Evolutionary conservation across 2,329 filamentous ascomycete genomes (phyloP).

Genomic region (Ophiocordyceps sinensis): DNA sequence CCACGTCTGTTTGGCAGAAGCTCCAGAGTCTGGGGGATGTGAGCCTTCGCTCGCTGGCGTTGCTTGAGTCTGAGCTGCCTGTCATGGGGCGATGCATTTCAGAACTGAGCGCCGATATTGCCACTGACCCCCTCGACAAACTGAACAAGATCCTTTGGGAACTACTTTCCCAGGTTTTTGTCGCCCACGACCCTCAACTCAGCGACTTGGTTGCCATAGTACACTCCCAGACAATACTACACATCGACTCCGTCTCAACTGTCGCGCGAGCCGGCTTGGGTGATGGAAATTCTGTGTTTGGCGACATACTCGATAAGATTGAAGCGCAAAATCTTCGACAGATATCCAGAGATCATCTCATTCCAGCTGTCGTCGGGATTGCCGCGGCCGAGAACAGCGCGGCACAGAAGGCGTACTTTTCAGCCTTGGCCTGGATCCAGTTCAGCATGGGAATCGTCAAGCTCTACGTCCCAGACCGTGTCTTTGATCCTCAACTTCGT

Average conservation of each 20-base stretch:
- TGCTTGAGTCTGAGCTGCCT: slow-evolving; percentile 52
- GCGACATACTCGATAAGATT: slow-evolving; percentile 10
- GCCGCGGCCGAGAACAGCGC: slow-evolving; percentile 11
- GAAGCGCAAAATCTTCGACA: slow-evolving; percentile 21
- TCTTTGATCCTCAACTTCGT: slow-evolving; percentile 65
- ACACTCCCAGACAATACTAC: slow-evolving; percentile 11
- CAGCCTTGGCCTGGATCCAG: slow-evolving; percentile 53
- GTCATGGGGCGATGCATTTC: slow-evolving; percentile 42
- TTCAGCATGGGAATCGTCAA: slow-evolving; percentile 61
- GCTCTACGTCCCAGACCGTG: slow-evolving; percentile 73
- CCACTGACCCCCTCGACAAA: slow-evolving; percentile 31
- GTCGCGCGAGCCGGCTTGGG: slow-evolving; percentile 2
- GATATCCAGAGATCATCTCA: slow-evolving; percentile 26
- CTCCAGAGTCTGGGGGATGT: slow-evolving; percentile 36
- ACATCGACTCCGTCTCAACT: slow-evolving; percentile 3
- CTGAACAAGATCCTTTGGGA: slow-evolving; percentile 33
- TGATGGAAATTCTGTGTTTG: slow-evolving; percentile 5
- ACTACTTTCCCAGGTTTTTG: slow-evolving; percentile 27
- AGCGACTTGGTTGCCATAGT: slow-evolving; percentile 13
- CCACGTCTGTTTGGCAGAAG: slow-evolving; percentile 36
- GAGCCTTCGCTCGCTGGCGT: slow-evolving; percentile 42
- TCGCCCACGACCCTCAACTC: slow-evolving; percentile 21
- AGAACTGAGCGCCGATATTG: slow-evolving; percentile 31
- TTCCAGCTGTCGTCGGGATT: slow-evolving; percentile 30
- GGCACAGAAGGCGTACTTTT: slow-evolving; percentile 14